Percentiles rank a stretch among this genome's conserved stretches.
Conservation (phyloP, 768 basidiomycete genomes). For the Boletus patriciae region DNA sequence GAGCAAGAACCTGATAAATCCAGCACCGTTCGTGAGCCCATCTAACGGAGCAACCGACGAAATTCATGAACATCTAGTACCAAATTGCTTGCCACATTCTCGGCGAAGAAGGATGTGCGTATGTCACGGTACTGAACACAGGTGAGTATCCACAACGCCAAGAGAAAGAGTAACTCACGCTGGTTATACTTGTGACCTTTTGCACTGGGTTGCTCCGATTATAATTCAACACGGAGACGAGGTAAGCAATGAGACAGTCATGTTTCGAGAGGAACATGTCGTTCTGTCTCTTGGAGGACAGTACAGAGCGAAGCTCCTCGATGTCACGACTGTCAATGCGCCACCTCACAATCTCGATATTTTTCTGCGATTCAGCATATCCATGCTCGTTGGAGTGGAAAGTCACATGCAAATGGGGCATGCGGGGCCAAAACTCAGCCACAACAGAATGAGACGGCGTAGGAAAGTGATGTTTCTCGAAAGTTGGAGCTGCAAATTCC, state of each 20-base stretch:
- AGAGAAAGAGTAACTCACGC: constrained; percentile 14
- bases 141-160: not conserved
- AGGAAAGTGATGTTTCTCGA: constrained; percentile 19
- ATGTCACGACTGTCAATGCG: constrained; percentile 6
- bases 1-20: constrained; percentile 2
- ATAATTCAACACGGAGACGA: constrained; percentile 23
- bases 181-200: constrained; percentile 24
- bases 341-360: constrained; percentile 1
- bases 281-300: not conserved
- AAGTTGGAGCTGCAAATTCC: constrained; percentile 12
- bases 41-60: not conserved
- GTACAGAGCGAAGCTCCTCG: constrained; percentile 4
- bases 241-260: constrained; percentile 32
- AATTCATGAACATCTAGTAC: constrained; percentile 17
- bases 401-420: constrained; percentile 14
- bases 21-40: not conserved
- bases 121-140: constrained; percentile 18
- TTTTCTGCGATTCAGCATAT: not conserved
- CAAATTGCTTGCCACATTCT: constrained; percentile 16
- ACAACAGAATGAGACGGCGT: constrained; percentile 6
- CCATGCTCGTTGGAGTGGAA: constrained; percentile 12
- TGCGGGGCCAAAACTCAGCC: constrained; percentile 11
- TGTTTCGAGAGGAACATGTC: constrained; percentile 15
- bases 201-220: constrained; percentile 6
- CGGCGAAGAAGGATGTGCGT: constrained; percentile 9